phyloP scores from a whole-genome alignment of 495 filamentous ascomycete species.

The Penicillium coffeae region DNA sequence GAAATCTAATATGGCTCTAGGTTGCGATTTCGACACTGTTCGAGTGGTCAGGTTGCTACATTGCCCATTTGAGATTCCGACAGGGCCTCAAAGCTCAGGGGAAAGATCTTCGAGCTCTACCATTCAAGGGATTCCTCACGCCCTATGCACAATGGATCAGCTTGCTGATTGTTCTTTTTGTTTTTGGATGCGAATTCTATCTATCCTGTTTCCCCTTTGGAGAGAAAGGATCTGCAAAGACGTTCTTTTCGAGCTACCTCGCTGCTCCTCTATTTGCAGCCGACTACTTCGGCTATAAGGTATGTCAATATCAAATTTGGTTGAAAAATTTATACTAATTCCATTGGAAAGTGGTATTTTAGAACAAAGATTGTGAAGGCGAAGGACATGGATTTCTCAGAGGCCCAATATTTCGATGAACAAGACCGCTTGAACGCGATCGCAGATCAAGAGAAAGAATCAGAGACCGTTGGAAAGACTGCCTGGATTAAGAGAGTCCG shows the following conservation, averaged over 20 bases:
- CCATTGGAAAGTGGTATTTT: conserved; percentile 10
- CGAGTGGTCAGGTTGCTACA: conserved; percentile 53
- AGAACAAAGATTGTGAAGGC: conserved; percentile 24
- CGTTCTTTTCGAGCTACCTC: conserved; percentile 28
- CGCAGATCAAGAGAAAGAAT: not conserved
- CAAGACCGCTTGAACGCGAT: conserved; percentile 17
- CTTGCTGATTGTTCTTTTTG: conserved; percentile 54
- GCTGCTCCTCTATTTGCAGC: conserved; percentile 27
- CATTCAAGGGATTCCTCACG: conserved; percentile 54
- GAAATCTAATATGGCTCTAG: too few species aligned
- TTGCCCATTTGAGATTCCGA: conserved; percentile 63
- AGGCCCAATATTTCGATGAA: conserved; percentile 24
- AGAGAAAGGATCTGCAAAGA: conserved; percentile 24
- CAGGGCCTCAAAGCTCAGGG: conserved; percentile 53
- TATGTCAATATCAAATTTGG: not conserved
- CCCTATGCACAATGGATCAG: conserved; percentile 59
- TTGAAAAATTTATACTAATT: not conserved
- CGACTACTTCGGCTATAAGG: conserved; percentile 29
- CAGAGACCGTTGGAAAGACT: not conserved
- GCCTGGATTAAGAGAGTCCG: conserved; percentile 16
- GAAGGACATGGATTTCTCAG: conserved; percentile 23
- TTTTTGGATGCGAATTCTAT: conserved; percentile 58
- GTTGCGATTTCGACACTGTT: conserved; percentile 28
- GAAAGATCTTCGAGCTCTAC: conserved; percentile 44
- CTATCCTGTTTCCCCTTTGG: conserved; percentile 36